phyloP scores from a whole-genome alignment of 1,284 basidiomycete species.

The Cerrena zonata region DNA sequence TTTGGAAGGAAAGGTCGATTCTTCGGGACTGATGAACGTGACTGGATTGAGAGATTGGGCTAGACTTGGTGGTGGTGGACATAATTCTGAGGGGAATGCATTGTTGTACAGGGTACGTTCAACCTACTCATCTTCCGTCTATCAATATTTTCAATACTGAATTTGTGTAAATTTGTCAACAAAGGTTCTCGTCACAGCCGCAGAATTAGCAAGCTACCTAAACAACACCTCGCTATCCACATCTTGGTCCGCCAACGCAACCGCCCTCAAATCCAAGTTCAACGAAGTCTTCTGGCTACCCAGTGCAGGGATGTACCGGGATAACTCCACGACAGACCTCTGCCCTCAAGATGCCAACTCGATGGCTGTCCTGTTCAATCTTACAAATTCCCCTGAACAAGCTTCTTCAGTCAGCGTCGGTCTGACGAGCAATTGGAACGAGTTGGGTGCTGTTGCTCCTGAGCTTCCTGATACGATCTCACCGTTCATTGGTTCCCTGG shows the following conservation, averaged over 20 bases:
- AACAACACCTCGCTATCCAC: slow-evolving; percentile 30
- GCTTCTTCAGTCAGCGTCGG: slow-evolving; percentile 38
- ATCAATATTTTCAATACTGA: background rate
- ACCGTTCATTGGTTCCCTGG: slow-evolving; percentile 46
- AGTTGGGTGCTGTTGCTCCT: slow-evolving; percentile 42
- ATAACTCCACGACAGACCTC: slow-evolving; percentile 39
- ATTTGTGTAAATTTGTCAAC: too few relatives aligned
- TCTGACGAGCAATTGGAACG: slow-evolving; percentile 43
- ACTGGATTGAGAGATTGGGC: slow-evolving; percentile 47
- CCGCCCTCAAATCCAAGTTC: slow-evolving; percentile 36
- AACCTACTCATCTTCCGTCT: too few relatives aligned
- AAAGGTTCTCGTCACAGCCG: slow-evolving; percentile 41
- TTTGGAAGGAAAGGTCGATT: slow-evolving; percentile 39
- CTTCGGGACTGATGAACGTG: slow-evolving; percentile 42
- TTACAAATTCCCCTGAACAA: slow-evolving; percentile 37
- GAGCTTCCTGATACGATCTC: slow-evolving; percentile 49
- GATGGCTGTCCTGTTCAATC: slow-evolving; percentile 44
- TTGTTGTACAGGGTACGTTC: slow-evolving; percentile 38
- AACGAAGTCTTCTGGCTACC: slow-evolving; percentile 42
- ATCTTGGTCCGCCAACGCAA: slow-evolving; percentile 37
- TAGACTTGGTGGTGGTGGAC: slow-evolving; percentile 40
- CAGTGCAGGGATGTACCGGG: slow-evolving; percentile 39
- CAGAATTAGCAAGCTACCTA: slow-evolving; percentile 40
- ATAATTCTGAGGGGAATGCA: slow-evolving; percentile 46
- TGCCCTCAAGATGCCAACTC: slow-evolving; percentile 49